These are phyloP conservation scores for Podaxis carcinomalis DNA, from an alignment of 768 basidiomycete species.

Conservation along the genomic window DNA sequence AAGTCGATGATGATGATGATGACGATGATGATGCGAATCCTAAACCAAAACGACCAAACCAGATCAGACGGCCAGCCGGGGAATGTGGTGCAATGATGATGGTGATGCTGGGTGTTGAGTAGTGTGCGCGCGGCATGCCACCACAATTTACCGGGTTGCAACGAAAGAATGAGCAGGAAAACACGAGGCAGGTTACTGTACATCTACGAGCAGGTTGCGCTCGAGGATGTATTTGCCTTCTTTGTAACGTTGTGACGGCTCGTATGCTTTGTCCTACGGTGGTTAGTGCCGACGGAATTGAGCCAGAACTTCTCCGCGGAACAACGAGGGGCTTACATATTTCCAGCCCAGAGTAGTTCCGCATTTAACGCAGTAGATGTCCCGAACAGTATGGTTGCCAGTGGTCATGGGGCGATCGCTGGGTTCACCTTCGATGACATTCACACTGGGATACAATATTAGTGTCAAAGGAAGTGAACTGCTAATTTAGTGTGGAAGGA, in stretches of 20 bases:
- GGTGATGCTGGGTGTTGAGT: not conserved
- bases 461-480: slow-evolving; percentile 8
- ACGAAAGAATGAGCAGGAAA: not conserved
- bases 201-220: slow-evolving; percentile 82
- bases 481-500: slow-evolving; percentile 9
- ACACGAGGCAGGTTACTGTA: slow-evolving; percentile 47
- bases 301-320: not conserved
- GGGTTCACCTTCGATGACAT: slow-evolving; percentile 85
- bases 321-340: slow-evolving; percentile 63
- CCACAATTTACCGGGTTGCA: not conserved
- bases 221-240: slow-evolving; percentile 99
- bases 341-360: slow-evolving; percentile 90
- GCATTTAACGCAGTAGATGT: slow-evolving; percentile 93
- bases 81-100: not conserved
- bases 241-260: slow-evolving; percentile 91
- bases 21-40: slow-evolving; percentile 9
- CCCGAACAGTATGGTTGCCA: slow-evolving; percentile 92
- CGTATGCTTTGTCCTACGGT: slow-evolving; percentile 84
- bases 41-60: slow-evolving; percentile 13
- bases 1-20: slow-evolving; percentile 13
- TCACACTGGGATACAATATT: slow-evolving; percentile 56
- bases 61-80: slow-evolving; percentile 15
- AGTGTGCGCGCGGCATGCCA: not conserved
- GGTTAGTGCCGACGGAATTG: slow-evolving; percentile 12
- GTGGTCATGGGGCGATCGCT: slow-evolving; percentile 96